phyloP scores from a whole-genome alignment of 768 basidiomycete species.

The Amanita molliuscula region DNA sequence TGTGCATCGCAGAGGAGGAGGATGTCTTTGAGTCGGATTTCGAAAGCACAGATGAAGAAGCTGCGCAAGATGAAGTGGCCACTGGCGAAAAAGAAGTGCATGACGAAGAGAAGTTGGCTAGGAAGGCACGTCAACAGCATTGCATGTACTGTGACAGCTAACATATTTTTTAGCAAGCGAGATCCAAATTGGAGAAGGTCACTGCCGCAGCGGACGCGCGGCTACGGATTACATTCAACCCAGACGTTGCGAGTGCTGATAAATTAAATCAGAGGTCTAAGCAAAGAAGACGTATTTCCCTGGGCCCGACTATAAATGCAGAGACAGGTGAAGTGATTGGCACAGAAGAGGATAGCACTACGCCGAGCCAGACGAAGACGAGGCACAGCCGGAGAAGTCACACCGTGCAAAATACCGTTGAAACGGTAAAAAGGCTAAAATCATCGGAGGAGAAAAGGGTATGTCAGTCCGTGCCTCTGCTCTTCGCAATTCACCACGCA shows the following conservation, averaged over 20 bases:
- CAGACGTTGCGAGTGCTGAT: constrained; percentile 23
- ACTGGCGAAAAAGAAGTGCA: constrained; percentile 44
- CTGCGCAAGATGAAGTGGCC: constrained; percentile 41
- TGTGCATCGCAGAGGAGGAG: constrained; percentile 52
- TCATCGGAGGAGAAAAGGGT: constrained; percentile 48
- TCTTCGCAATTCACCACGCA: neutral
- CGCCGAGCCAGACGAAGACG: constrained; percentile 16
- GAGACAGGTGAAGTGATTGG: constrained; percentile 51
- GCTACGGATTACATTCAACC: constrained; percentile 60
- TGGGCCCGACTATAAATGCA: constrained; percentile 44
- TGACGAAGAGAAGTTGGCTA: constrained; percentile 48
- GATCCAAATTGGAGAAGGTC: constrained; percentile 47
- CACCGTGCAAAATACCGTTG: constrained; percentile 63
- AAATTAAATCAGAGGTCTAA: constrained; percentile 19
- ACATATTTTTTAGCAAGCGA: constrained; percentile 31
- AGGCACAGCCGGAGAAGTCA: constrained; percentile 57
- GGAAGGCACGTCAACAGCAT: constrained; percentile 28
- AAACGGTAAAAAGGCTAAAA: constrained; percentile 54
- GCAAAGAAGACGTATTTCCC: constrained; percentile 39
- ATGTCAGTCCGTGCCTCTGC: constrained; percentile 22
- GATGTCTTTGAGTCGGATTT: constrained; percentile 81
- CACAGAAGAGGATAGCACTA: constrained; percentile 6
- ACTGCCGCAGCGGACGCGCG: constrained; percentile 60
- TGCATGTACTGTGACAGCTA: neutral
- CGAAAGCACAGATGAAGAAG: constrained; percentile 74